These are phyloP conservation scores for Immersiporthe knoxdaviesiana DNA, from an alignment of 2,329 filamentous ascomycete species.

Conservation along the genomic window DNA sequence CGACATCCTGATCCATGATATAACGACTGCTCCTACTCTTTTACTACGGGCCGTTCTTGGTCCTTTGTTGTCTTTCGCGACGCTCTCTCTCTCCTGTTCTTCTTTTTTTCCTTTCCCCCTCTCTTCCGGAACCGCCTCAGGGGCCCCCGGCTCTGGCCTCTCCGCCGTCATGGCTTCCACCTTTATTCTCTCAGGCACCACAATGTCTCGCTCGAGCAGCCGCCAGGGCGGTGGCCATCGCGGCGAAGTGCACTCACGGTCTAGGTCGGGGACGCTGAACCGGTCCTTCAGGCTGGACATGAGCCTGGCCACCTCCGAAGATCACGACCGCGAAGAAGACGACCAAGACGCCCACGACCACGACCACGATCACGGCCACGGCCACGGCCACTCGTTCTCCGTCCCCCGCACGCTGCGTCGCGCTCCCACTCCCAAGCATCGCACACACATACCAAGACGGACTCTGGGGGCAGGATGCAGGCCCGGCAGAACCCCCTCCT, in stretches of 20 bases:
- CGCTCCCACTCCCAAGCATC: slow-evolving; percentile 38
- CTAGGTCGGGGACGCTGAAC: slow-evolving; percentile 45
- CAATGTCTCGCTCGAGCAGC: slow-evolving; percentile 52
- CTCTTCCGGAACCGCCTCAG: slow-evolving; percentile 2
- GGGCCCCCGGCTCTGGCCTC: slow-evolving; percentile 6
- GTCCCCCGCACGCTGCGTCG: slow-evolving; percentile 31
- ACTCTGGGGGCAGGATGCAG: slow-evolving; percentile 41
- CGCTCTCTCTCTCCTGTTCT: neutral
- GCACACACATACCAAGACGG: slow-evolving; percentile 37
- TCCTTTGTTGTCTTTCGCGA: neutral
- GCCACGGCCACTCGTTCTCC: slow-evolving; percentile 20
- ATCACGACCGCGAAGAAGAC: slow-evolving; percentile 38
- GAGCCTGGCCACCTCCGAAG: slow-evolving; percentile 37
- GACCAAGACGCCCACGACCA: slow-evolving; percentile 41
- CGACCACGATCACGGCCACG: slow-evolving; percentile 37
- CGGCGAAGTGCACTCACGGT: slow-evolving; percentile 42
- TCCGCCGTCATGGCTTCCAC: slow-evolving; percentile 51
- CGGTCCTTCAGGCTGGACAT: slow-evolving; percentile 40
- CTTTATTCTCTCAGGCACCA: slow-evolving; percentile 57
- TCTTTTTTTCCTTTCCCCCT: neutral
- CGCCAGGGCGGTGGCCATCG: slow-evolving; percentile 38
- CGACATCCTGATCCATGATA: slow-evolving; percentile 21
- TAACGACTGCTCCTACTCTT: slow-evolving; percentile 19
- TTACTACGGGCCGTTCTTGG: neutral
- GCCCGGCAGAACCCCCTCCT: slow-evolving; percentile 40